Base-by-base conservation (phyloP, 352 stramenopile genomes). In the Phytophthora pseudosyringae region DNA sequence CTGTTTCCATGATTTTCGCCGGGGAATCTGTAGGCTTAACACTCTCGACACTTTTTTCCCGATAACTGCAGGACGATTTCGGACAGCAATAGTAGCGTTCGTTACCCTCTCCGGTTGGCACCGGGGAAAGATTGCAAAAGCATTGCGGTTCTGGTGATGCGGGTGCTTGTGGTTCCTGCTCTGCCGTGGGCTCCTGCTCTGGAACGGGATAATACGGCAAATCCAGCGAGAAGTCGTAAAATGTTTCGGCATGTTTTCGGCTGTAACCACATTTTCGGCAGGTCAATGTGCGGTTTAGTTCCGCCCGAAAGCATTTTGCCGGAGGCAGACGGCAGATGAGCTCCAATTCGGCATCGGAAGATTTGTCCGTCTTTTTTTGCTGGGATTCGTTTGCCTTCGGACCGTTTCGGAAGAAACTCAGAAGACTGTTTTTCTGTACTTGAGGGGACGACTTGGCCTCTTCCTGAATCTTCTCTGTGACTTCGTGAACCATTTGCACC, bases 171-270 rank as follows among this genome's bases (percentile, higher is more conserved):
- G 71, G 71, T 29, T 75, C 71, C 44, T 71, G 52, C 28, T 78
- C 71, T 1, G 62, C 71, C 10, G 49, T 71, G 5, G 67, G 67
- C 43, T 78, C 47, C 47, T 54, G 51, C 31, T 69, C 58, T 32
- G 51, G 56, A 45, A 55, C 39, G n/a, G 60, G 47, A 38, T 67
- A 54, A 51, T 83, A 79, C 18, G 88, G 86, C 11, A 96, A 53
- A 69, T 96, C 88, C 13, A 96, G 64, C 3, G 88, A 95, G 56
- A 96, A 93, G 49, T 96, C 86, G 51, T 93, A 93, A 58, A 95
- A 96, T 33, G 77, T 84, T 59, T 96, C 88, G 7, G 85, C 66
- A 53, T 93, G 75, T 49, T 88, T 88, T 25, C 88, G 82, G 26
- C 73, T 93, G 75, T 94, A 95, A 11, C 73, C 71, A 67, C 88